Evolutionary conservation across 1,284 basidiomycete genomes (phyloP).

Genomic region (Irpex sp.): DNA sequence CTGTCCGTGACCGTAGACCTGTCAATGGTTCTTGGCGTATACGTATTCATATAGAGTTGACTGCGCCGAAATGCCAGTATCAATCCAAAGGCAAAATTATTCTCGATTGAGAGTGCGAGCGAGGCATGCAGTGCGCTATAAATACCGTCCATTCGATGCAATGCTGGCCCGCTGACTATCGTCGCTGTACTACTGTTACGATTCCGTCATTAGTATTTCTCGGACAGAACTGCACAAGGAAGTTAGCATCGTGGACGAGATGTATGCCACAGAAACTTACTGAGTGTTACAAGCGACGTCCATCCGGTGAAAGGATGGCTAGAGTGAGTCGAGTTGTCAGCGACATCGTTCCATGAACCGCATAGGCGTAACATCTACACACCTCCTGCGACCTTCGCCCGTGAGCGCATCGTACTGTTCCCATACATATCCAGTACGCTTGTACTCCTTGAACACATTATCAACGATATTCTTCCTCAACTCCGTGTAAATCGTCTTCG

Average conservation of each 20-base stretch:
- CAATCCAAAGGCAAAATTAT: too few relatives aligned
- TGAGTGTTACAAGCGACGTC: constrained; percentile 81
- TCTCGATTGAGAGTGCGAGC: background rate
- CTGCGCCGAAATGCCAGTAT: too few relatives aligned
- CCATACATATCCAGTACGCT: constrained; percentile 92
- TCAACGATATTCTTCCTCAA: constrained; percentile 80
- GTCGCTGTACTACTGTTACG: background rate
- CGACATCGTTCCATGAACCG: background rate
- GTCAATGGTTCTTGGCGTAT: too few relatives aligned
- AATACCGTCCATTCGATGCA: background rate
- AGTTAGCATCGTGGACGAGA: constrained; percentile 8
- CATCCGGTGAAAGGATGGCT: constrained; percentile 94
- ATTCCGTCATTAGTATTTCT: constrained; percentile 35
- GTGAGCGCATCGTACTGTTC: constrained; percentile 89
- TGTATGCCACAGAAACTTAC: constrained; percentile 38
- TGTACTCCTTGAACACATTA: constrained; percentile 90
- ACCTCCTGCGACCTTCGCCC: constrained; percentile 84
- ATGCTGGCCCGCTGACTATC: background rate
- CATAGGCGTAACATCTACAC: background rate
- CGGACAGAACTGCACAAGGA: constrained; percentile 35
- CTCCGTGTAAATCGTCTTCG: constrained; percentile 75
- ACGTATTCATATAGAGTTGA: too few relatives aligned
- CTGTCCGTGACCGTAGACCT: too few relatives aligned
- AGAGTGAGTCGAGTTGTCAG: constrained; percentile 8
- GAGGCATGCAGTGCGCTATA: background rate